phyloP scores from a whole-genome alignment of 345 rosid genomes.

The Dimocarpus longan region DNA sequence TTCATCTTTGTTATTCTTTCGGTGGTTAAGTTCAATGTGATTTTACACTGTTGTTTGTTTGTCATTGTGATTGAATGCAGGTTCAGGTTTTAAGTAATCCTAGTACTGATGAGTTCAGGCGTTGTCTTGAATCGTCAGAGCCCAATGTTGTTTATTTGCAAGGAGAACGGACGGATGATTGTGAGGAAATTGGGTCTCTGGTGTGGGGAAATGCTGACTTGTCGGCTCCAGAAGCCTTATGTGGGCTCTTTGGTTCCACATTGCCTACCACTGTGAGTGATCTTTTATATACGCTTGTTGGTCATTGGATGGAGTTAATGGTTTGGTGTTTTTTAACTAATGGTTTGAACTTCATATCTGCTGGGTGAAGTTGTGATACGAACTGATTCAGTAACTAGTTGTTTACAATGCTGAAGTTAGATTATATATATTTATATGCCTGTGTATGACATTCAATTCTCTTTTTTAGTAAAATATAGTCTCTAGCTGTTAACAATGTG shows the following conservation, averaged over 20 bases:
- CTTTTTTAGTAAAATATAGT: background rate
- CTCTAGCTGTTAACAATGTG: background rate
- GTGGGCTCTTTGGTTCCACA: constrained; percentile 70
- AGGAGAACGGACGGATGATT: constrained; percentile 64
- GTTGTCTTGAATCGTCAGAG: constrained; percentile 54
- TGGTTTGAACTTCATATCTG: constrained; percentile 12
- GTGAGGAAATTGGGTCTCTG: constrained; percentile 75
- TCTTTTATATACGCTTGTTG: constrained; percentile 19
- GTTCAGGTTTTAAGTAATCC: constrained; percentile 81
- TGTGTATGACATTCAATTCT: background rate
- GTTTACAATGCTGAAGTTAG: too few species aligned
- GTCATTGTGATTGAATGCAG: constrained; percentile 47
- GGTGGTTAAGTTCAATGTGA: background rate
- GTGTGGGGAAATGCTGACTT: constrained; percentile 64
- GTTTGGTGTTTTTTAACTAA: background rate
- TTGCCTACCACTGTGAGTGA: constrained; percentile 82
- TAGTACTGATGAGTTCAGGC: constrained; percentile 64
- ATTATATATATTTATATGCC: too few species aligned
- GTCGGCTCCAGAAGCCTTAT: constrained; percentile 70
- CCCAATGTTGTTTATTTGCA: constrained; percentile 83
- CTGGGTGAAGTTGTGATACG: background rate
- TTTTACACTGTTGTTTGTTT: constrained; percentile 1
- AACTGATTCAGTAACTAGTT: too few species aligned
- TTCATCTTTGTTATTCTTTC: constrained; percentile 2
- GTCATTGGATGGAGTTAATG: constrained; percentile 3